Conservation (phyloP, 2,329 filamentous ascomycete genomes). For the Lecanoromycetidae sp. region DNA sequence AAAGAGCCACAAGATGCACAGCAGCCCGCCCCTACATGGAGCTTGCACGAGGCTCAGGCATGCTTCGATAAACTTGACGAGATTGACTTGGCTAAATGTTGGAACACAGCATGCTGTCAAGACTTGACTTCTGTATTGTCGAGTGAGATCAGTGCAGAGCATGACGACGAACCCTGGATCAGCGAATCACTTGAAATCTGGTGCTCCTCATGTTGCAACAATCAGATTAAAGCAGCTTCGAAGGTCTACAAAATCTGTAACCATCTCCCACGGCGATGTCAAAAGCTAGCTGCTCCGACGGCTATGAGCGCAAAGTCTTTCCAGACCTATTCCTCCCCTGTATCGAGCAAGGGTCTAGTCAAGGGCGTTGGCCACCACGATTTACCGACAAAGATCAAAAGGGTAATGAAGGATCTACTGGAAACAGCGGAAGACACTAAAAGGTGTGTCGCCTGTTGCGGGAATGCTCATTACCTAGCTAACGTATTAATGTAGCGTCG, state of each 20-base stretch:
- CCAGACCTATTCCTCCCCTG: not conserved
- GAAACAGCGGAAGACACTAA: constrained; percentile 2
- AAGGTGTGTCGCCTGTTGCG: constrained; percentile 1
- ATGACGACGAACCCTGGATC: not conserved
- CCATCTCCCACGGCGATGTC: constrained; percentile 2
- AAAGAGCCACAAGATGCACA: not conserved
- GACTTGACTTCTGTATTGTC: constrained; percentile 5
- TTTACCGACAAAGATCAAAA: constrained; percentile 8
- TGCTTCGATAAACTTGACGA: constrained; percentile 9
- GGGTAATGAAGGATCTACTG: constrained; percentile 4
- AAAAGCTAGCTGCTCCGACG: not conserved
- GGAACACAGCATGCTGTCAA: not conserved
- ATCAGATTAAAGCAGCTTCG: not conserved
- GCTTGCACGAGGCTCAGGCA: not conserved
- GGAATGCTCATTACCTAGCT: not conserved
- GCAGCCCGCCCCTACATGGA: constrained; percentile 1
- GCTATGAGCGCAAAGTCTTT: not conserved
- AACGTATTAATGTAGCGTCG: constrained; percentile 6
- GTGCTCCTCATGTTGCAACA: constrained; percentile 5
- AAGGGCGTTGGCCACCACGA: not conserved
- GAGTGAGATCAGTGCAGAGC: not conserved
- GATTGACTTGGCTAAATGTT: constrained; percentile 8
- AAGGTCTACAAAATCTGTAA: constrained; percentile 2
- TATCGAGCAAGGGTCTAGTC: not conserved
- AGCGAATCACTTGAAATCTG: constrained; percentile 6